Evolutionary conservation across 2,329 filamentous ascomycete genomes (phyloP), one percentile per base, ranked within the genome.

Genomic region (Rutstroemia sp.): DNA sequence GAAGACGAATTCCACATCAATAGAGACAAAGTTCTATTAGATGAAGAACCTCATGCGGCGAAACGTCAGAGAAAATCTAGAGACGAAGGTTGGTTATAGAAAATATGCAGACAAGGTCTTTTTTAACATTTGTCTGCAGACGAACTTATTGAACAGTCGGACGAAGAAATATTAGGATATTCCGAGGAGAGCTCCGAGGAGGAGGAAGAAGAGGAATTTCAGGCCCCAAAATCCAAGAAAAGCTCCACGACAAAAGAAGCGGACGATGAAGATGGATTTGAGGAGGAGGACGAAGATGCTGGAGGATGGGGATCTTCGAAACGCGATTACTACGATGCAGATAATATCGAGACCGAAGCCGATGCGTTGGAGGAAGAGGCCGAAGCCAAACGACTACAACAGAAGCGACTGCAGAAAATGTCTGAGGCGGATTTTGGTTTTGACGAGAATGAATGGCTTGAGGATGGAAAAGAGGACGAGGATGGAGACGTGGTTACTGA

Each of bases 1-100:
- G 90, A 96, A 71, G 94, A 99, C 71, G 90, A 96, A 70, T 95
- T 96, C 71, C 90, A 92, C 67, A 77, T 92, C 58, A 87, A 92
- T 62, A 83, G 88, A 62, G 94, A 99, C 72, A 87, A 89, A 68
- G 85, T 99, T 61, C 73, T 92, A 66, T 79, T 99, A 39, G 90
- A 95, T 30, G 90, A 96, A 63, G 87, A 80, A 37, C 89, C 87
- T 14, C 81, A 83, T 41, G 84, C 30, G 30, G 30, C 85, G 30
- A 96, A 96, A 75, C 84, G 89, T 62, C 79, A 85, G 67, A 83
- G 86, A 65, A 87, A 84, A 64, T 73, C 79, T 58, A 77, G 84
- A 57, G 86, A 92, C 67, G 82, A 94, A 59, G 80, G 81, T 79
- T 59, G 50, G 66, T 56, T 69, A 12, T 14, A 42, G n/a, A 12